phyloP scores from a whole-genome alignment of 2,329 filamentous ascomycete species.

The Epichloe uncinata region DNA sequence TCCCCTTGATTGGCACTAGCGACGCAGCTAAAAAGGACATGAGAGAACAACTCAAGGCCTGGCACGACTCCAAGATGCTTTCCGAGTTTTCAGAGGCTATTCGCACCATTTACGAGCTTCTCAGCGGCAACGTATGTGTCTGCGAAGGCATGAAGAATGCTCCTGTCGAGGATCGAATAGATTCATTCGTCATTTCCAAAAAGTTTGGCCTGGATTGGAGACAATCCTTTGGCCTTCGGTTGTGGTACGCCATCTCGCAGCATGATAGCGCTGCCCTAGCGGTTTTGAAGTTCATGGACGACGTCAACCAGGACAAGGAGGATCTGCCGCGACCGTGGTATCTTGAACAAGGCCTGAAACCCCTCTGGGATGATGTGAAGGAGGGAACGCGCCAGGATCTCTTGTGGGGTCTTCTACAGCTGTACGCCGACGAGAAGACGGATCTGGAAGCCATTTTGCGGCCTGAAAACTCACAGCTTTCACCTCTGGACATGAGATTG shows the following conservation, averaged over 20 bases:
- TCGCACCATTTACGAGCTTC: slow-evolving; percentile 76
- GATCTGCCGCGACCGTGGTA: slow-evolving; percentile 63
- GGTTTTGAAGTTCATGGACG: slow-evolving; percentile 58
- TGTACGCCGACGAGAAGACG: slow-evolving; percentile 51
- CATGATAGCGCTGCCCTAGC: slow-evolving; percentile 59
- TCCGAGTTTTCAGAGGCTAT: slow-evolving; percentile 79
- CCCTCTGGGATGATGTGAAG: slow-evolving; percentile 47
- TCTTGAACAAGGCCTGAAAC: slow-evolving; percentile 41
- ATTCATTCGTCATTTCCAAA: slow-evolving; percentile 72
- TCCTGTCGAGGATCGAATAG: slow-evolving; percentile 65
- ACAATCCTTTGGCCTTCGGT: slow-evolving; percentile 77
- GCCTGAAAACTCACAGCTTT: slow-evolving; percentile 63
- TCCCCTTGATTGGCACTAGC: slow-evolving; percentile 70
- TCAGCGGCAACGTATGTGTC: slow-evolving; percentile 75
- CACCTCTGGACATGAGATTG: slow-evolving; percentile 61
- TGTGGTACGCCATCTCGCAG: slow-evolving; percentile 71
- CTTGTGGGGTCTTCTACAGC: slow-evolving; percentile 73
- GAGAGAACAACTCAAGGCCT: slow-evolving; percentile 65
- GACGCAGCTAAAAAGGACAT: slow-evolving; percentile 61
- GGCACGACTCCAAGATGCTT: slow-evolving; percentile 70
- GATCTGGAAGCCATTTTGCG: slow-evolving; percentile 58
- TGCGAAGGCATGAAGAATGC: slow-evolving; percentile 64
- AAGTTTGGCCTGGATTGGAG: slow-evolving; percentile 85
- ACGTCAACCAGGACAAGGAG: slow-evolving; percentile 59
- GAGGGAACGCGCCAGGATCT: slow-evolving; percentile 56